These are phyloP conservation scores for Claviceps spartinae DNA, from an alignment of 2,329 filamentous ascomycete species.

Conservation along the genomic window DNA sequence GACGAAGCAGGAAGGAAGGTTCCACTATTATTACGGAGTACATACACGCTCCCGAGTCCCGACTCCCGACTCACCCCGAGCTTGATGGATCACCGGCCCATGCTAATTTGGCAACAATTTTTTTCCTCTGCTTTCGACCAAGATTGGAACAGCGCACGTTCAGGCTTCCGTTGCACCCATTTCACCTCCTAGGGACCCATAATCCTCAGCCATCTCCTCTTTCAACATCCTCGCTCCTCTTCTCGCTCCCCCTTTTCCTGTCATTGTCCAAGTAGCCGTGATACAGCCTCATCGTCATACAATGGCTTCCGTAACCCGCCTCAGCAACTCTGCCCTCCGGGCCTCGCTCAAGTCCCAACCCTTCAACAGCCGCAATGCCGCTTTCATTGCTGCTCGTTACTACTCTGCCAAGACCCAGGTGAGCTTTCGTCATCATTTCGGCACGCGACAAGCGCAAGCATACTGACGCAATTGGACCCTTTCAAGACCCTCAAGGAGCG, in stretches of 20 bases:
- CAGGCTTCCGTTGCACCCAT: neutral
- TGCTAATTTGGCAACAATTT: slow-evolving; percentile 1
- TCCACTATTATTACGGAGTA: neutral
- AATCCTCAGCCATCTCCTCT: slow-evolving; percentile 16
- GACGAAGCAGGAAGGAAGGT: neutral
- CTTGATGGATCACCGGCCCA: slow-evolving; percentile 5
- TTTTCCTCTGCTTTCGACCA: slow-evolving; percentile 1
- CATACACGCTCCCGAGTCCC: neutral
- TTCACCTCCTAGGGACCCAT: slow-evolving; percentile 5
- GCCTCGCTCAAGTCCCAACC: slow-evolving; percentile 55
- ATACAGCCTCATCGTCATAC: slow-evolving; percentile 17
- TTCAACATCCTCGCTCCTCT: slow-evolving; percentile 19
- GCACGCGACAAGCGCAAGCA: neutral
- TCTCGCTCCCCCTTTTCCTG: slow-evolving; percentile 12
- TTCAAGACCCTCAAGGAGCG: slow-evolving; percentile 88
- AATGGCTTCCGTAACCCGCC: slow-evolving; percentile 76
- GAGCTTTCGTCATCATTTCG: slow-evolving; percentile 16
- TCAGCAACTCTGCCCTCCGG: slow-evolving; percentile 71
- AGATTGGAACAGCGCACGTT: neutral
- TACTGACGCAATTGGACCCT: slow-evolving; percentile 2
- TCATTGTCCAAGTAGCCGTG: neutral
- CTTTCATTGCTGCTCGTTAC: slow-evolving; percentile 74
- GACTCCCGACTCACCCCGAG: slow-evolving; percentile 1
- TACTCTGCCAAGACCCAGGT: slow-evolving; percentile 92
- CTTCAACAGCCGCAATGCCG: slow-evolving; percentile 53